Evolutionary conservation across 164 flowering plant species (phyloP).

Genomic region (Vitis labrusca): DNA sequence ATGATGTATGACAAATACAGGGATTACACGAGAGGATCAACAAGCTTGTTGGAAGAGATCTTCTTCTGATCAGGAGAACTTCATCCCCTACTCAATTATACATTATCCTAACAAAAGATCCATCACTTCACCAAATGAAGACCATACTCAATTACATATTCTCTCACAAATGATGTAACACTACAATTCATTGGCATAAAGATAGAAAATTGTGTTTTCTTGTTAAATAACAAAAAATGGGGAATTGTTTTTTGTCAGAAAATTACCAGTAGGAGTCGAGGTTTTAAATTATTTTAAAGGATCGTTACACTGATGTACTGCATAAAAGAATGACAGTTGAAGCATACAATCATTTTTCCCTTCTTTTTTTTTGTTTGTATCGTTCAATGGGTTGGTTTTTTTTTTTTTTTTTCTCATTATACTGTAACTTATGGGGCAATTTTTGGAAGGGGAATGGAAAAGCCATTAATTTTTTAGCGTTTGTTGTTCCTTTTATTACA

Average conservation of each 20-base stretch:
- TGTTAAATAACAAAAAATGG: constrained; percentile 5
- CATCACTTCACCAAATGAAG: constrained; percentile 3
- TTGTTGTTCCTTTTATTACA: background rate
- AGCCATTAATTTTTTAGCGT: background rate
- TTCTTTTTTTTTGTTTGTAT: background rate
- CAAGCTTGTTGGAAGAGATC: constrained; percentile 41
- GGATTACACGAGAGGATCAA: constrained; percentile 23
- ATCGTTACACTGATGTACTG: background rate
- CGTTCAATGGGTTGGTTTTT: background rate
- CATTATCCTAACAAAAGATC: no score
- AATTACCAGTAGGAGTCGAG: no score
- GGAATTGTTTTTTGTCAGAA: background rate
- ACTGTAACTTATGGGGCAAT: background rate
- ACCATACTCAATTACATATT: background rate
- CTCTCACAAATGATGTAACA: constrained; percentile 8
- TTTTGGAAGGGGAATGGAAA: constrained; percentile 13
- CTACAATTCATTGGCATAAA: constrained; percentile 12
- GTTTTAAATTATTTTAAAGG: no score
- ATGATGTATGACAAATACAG: constrained; percentile 25
- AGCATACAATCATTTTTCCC: background rate
- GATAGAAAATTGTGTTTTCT: background rate
- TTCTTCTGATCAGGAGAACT: constrained; percentile 40
- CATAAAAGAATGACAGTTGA: constrained; percentile 2
- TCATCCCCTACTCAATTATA: constrained; percentile 13
- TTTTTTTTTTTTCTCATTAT: background rate